phyloP scores from a whole-genome alignment of 2,329 filamentous ascomycete species.

The Trichothecium sympodiale region DNA sequence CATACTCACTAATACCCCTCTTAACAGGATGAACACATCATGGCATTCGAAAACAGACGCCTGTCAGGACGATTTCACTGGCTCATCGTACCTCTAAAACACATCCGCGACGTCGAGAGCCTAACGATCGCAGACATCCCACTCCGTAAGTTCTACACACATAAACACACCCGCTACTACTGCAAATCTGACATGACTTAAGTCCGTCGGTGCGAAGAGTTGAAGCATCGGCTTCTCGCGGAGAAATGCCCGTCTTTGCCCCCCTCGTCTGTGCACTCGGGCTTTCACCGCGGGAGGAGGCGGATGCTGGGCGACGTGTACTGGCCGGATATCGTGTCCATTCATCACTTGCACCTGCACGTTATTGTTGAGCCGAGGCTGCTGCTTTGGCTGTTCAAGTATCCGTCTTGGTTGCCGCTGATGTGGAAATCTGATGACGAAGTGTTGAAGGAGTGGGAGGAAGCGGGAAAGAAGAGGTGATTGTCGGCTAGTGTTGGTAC shows the following conservation, averaged over 20 bases:
- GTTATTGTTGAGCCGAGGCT: conserved; percentile 1
- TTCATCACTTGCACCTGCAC: conserved; percentile 1
- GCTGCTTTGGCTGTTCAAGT: conserved; percentile 1
- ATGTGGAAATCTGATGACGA: conserved; percentile 1
- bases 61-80: not conserved
- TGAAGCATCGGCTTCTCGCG: not conserved
- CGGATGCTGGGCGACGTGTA: not conserved
- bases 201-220: not conserved
- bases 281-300: not conserved
- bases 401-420: not conserved
- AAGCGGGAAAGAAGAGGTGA: not conserved
- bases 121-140: not conserved
- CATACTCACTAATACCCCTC: too few relatives aligned
- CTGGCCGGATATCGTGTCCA: not conserved
- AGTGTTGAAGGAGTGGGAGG: not conserved
- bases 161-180: too few relatives aligned
- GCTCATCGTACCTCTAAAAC: not conserved
- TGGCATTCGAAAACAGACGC: conserved; percentile 1
- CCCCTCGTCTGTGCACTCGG: not conserved
- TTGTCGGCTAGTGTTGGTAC: too few relatives aligned
- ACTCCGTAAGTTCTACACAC: not conserved
- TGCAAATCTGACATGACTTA: not conserved
- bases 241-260: not conserved
- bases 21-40: not conserved
- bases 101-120: conserved; percentile 1